A percentile compares a stretch with the other conserved stretches of the same genome.
Conservation (phyloP, 495 filamentous ascomycete species). For the Cetradonia linearis region DNA sequence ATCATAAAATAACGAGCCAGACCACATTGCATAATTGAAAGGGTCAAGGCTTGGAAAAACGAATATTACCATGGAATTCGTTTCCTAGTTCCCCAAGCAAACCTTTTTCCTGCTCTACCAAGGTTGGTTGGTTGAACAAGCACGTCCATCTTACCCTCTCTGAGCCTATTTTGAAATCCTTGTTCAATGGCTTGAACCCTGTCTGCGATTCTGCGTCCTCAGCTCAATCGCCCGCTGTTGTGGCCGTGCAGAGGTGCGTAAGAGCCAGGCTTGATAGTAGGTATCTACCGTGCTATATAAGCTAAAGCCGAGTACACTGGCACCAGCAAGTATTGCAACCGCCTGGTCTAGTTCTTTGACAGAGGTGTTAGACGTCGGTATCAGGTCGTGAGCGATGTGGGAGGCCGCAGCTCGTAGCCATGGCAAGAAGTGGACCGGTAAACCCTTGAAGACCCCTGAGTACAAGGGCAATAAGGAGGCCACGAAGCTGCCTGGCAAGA, state of each 20-base stretch:
- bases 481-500: background rate
- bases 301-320: constrained; percentile 11
- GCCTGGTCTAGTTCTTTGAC: constrained; percentile 15
- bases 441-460: background rate
- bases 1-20: background rate
- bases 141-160: no score
- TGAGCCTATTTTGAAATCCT: background rate
- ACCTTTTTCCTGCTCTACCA: no score
- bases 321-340: constrained; percentile 10
- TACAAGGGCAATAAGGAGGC: background rate
- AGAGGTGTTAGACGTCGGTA: constrained; percentile 13
- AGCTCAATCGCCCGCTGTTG: background rate
- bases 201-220: background rate
- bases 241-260: background rate
- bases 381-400: background rate
- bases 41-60: no score
- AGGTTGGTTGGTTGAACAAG: no score
- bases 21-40: no score
- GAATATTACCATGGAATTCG: no score
- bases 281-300: constrained; percentile 9
- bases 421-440: background rate
- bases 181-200: background rate
- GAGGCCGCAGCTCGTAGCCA: background rate
- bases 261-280: constrained; percentile 9
- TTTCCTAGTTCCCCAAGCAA: no score